Conservation (phyloP, 1,284 basidiomycete genomes). For the Cerioporus squamosus region DNA sequence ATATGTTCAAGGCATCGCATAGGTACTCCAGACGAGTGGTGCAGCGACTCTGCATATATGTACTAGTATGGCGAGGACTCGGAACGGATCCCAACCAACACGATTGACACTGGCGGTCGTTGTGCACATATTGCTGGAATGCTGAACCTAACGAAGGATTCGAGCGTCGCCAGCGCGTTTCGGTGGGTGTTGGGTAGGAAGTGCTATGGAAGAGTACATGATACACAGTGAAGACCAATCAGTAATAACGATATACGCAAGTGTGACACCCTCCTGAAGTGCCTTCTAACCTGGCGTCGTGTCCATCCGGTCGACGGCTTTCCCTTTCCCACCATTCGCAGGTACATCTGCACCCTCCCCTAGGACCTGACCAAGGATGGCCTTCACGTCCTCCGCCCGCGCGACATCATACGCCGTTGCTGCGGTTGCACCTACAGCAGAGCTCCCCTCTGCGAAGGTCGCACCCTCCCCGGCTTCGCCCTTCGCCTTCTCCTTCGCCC, state of each 20-base stretch:
- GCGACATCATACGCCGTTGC: conserved; percentile 29
- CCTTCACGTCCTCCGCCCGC: conserved; percentile 33
- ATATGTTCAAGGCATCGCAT: too few species aligned
- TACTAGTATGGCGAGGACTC: too few species aligned
- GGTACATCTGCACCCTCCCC: not conserved
- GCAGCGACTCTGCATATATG: too few species aligned
- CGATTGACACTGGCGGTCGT: too few species aligned
- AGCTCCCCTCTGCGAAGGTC: conserved; percentile 28
- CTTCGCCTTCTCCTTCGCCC: conserved; percentile 44
- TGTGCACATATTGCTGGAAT: too few species aligned
- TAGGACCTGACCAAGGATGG: conserved; percentile 21
- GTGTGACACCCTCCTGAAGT: too few species aligned
- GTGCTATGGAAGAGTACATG: too few species aligned
- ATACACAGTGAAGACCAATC: not conserved
- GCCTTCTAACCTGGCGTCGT: conserved; percentile 3
- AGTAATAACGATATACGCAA: not conserved
- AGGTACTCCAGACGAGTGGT: too few species aligned
- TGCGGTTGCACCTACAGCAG: conserved; percentile 29
- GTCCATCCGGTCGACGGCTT: conserved; percentile 15
- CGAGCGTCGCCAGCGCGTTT: too few species aligned
- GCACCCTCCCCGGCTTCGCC: conserved; percentile 22
- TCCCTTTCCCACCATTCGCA: not conserved
- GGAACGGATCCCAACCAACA: too few species aligned
- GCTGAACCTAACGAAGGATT: too few species aligned
- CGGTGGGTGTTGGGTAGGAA: too few species aligned